Conservation (phyloP, 2,329 filamentous ascomycete genomes). For the Aspergillus ruber region DNA sequence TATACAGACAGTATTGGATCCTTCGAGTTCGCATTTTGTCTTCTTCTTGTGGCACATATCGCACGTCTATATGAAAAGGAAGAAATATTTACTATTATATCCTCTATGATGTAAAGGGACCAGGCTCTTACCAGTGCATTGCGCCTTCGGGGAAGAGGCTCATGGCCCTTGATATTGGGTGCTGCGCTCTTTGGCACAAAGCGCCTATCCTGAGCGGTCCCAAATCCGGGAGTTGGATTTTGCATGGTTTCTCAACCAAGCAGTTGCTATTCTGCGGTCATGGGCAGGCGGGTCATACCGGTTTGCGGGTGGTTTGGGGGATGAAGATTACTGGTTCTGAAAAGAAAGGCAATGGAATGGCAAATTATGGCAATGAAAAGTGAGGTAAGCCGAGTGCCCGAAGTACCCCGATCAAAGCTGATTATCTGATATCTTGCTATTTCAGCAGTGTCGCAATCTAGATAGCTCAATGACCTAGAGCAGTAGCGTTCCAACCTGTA, state of each 20-base stretch:
- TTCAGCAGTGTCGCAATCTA: too few species aligned
- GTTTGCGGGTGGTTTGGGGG: neutral
- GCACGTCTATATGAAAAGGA: slow-evolving; percentile 56
- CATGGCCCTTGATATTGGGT: slow-evolving; percentile 5
- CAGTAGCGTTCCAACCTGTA: too few species aligned
- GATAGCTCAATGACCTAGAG: too few species aligned
- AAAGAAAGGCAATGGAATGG: neutral
- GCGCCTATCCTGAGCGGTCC: slow-evolving; percentile 1
- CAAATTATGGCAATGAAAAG: neutral
- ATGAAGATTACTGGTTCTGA: neutral
- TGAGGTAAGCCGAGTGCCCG: too few species aligned
- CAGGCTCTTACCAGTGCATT: slow-evolving; percentile 18
- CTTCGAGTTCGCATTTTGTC: slow-evolving; percentile 90
- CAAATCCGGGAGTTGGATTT: neutral
- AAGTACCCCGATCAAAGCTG: too few species aligned
- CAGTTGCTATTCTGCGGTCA: neutral
- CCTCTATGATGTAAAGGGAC: neutral
- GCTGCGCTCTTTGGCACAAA: slow-evolving; percentile 2
- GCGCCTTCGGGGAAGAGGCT: slow-evolving; percentile 8
- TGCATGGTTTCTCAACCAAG: slow-evolving; percentile 11
- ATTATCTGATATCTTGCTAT: too few species aligned
- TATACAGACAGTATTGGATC: slow-evolving; percentile 63
- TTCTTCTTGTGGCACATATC: slow-evolving; percentile 84
- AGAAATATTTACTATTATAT: slow-evolving; percentile 9
- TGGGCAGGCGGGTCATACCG: neutral